phyloP scores from a whole-genome alignment of 768 basidiomycete species.

The Lyophyllum semitale region DNA sequence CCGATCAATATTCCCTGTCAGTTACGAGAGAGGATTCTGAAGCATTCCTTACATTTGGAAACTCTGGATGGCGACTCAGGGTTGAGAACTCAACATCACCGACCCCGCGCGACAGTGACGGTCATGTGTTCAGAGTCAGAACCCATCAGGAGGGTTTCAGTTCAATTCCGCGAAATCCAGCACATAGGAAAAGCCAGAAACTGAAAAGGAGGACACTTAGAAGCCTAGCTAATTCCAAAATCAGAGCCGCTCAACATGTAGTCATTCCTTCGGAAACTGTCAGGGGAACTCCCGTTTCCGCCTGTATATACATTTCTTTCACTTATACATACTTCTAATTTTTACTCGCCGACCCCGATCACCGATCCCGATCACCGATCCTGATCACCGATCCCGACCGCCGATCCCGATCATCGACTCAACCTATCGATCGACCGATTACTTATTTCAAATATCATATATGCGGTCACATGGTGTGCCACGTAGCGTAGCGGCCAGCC shows the following conservation, averaged over 20 bases:
- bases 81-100: neutral
- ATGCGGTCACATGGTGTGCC: too few species aligned
- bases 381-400: too few species aligned
- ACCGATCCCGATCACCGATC: too few species aligned
- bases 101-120: neutral
- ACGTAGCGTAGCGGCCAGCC: too few species aligned
- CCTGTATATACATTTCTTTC: too few species aligned
- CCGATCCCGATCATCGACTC: too few species aligned
- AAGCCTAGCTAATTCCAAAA: neutral
- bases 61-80: neutral
- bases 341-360: too few species aligned
- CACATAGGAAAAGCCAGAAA: neutral
- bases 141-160: neutral
- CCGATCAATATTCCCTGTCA: slow-evolving; percentile 34
- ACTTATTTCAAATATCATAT: too few species aligned
- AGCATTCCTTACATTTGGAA: neutral
- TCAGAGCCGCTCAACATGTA: neutral
- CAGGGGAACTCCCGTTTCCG: too few species aligned
- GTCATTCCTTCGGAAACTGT: slow-evolving; percentile 16
- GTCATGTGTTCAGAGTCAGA: neutral
- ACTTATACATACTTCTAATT: too few species aligned
- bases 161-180: neutral
- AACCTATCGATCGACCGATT: too few species aligned
- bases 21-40: slow-evolving; percentile 15
- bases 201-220: neutral